These are phyloP conservation scores for Eucommia ulmoides DNA, from an alignment of 257 asterid genomes.

Conservation along the genomic window DNA sequence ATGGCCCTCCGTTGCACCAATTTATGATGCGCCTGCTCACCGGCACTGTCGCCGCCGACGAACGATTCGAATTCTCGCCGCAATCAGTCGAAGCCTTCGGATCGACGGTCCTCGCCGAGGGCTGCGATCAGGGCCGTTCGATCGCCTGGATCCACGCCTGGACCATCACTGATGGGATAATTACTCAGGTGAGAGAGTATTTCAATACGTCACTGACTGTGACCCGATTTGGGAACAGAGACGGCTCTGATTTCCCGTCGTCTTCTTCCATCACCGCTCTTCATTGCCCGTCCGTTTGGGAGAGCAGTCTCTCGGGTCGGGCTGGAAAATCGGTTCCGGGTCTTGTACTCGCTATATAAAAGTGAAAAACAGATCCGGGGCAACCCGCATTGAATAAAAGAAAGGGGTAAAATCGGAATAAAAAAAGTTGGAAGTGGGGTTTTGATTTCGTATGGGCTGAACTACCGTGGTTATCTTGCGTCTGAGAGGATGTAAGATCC, in stretches of 20 bases:
- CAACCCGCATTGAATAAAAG: background rate
- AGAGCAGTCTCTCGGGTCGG: conserved; percentile 67
- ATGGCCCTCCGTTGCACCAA: conserved; percentile 96
- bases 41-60: conserved; percentile 38
- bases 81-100: conserved; percentile 69
- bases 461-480: conserved; percentile 18
- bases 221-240: conserved; percentile 42
- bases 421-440: too few species aligned
- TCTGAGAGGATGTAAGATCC: conserved; percentile 20
- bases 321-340: conserved; percentile 91
- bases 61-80: conserved; percentile 50
- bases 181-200: conserved; percentile 90
- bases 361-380: background rate
- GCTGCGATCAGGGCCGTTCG: conserved; percentile 42
- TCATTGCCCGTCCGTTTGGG: conserved; percentile 76
- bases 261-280: conserved; percentile 23
- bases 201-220: conserved; percentile 92
- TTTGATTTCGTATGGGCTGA: conserved; percentile 22
- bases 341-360: conserved; percentile 56
- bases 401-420: background rate
- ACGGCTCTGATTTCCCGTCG: conserved; percentile 12
- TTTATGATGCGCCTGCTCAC: conserved; percentile 94
- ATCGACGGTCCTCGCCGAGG: conserved; percentile 73
- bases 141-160: conserved; percentile 98
- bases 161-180: conserved; percentile 91